Evolutionary conservation across 106 monocot genomes (phyloP), one percentile per base, ranked within the genome.

Genomic region (Phalaenopsis aphrodite): DNA sequence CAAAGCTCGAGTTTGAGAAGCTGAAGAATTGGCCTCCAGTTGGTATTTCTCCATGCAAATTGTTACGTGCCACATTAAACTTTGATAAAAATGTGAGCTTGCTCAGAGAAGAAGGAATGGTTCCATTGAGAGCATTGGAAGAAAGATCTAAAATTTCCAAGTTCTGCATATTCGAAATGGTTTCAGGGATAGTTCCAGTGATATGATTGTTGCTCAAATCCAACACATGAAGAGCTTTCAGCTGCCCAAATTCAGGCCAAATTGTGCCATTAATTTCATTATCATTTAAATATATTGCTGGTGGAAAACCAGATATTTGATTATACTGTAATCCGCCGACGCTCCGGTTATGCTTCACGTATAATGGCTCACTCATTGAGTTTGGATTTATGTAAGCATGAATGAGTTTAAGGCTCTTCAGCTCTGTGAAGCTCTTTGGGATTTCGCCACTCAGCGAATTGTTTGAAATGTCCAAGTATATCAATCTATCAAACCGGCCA

Each of bases 401-500:
- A 1, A 68, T 39, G 16, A 67, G 36, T 55, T 58, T 81, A 57
- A 93, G 89, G 77, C 88, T 89, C 77, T 82, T 88, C 75, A 93
- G 76, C 8, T 81, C 85, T 14, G 87, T 89, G 78, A 93, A 83
- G 81, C 81, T 87, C 75, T 84, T 86, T 0, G 93, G 93, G 37
- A 93, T 87, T 72, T 85, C 79, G 1, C 93, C 93, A 3, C 72
- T 68, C 10, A 93, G 82, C 8, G 93, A 85, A 83, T 93, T 93
- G 82, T 93, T 93, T 14, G 93, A 93, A 15, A 93, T 83, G 77
- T 93, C 93, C 46, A 93, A 81, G 78, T 90, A 93, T 55, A 87
- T 87, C 47, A 93, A 64, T 77, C 80, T 77, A 6, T 86, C 84
- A 41, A 93, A 78, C 45, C 85, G 43, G 5, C 88, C 90, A 36